Conservation (phyloP, 2,329 filamentous ascomycete genomes). For the Ceratocystis alfenasii region DNA sequence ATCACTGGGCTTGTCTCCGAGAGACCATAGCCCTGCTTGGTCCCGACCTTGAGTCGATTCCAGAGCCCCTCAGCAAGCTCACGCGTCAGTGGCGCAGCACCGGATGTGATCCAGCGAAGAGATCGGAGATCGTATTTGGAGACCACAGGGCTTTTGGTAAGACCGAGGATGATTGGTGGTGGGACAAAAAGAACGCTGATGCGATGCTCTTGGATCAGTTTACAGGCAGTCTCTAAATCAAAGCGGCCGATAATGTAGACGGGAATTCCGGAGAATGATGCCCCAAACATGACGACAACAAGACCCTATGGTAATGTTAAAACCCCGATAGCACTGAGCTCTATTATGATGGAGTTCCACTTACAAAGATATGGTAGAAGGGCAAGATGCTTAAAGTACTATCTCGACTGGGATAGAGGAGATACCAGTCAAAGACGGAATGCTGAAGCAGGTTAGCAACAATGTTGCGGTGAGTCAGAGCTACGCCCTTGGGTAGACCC, state of each 20-base stretch:
- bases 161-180: conserved; percentile 67
- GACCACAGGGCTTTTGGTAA: conserved; percentile 68
- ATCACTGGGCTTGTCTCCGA: conserved; percentile 76
- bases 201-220: conserved; percentile 58
- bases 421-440: conserved; percentile 40
- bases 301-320: conserved; percentile 27
- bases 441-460: conserved; percentile 58
- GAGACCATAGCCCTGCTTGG: conserved; percentile 89
- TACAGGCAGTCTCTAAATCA: conserved; percentile 67
- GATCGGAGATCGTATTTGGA: conserved; percentile 69
- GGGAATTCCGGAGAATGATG: conserved; percentile 49
- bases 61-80: conserved; percentile 71
- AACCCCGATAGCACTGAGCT: background rate
- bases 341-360: conserved; percentile 25
- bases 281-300: conserved; percentile 27
- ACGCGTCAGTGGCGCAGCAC: conserved; percentile 69
- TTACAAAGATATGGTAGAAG: conserved; percentile 83
- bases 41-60: conserved; percentile 58
- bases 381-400: conserved; percentile 67
- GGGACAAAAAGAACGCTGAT: conserved; percentile 74
- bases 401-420: conserved; percentile 52
- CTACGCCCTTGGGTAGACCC: conserved; percentile 81
- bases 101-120: conserved; percentile 74
- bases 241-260: conserved; percentile 64
- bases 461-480: conserved; percentile 73